phyloP scores from a whole-genome alignment of 805 yeast genomes.

The Kazachstania africana region DNA sequence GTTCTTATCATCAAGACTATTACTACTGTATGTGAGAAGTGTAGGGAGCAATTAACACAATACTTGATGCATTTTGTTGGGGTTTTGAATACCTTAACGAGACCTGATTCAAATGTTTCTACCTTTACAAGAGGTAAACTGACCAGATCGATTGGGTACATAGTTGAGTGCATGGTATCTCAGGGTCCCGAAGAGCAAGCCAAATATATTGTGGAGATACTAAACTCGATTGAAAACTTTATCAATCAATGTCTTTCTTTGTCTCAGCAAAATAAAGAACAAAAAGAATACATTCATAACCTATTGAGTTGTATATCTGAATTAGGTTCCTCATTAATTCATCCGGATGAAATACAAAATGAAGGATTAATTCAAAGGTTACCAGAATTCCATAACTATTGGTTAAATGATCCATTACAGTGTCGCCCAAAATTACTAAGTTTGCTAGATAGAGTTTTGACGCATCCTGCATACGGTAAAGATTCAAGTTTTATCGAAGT shows the following conservation, averaged over 20 bases:
- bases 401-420: constrained; percentile 37
- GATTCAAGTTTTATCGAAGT: constrained; percentile 48
- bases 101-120: constrained; percentile 18
- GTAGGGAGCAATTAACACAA: constrained; percentile 17
- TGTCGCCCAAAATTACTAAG: constrained; percentile 35
- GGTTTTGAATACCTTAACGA: constrained; percentile 26
- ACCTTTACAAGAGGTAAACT: constrained; percentile 36
- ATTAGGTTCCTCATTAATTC: constrained; percentile 56
- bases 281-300: constrained; percentile 40
- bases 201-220: constrained; percentile 24
- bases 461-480: constrained; percentile 26
- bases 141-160: constrained; percentile 49
- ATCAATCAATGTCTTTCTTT: constrained; percentile 7
- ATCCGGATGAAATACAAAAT: constrained; percentile 35
- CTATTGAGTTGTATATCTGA: constrained; percentile 54
- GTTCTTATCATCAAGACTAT: constrained; percentile 18
- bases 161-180: constrained; percentile 38
- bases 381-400: constrained; percentile 28
- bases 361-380: constrained; percentile 10
- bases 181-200: constrained; percentile 36
- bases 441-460: constrained; percentile 30
- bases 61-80: constrained; percentile 16
- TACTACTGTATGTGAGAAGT: constrained; percentile 20
- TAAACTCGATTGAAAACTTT: constrained; percentile 21
- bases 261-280: constrained; percentile 8